Evolutionary conservation across 2,329 filamentous ascomycete genomes (phyloP).

Genomic region (Pseudocercospora musae): DNA sequence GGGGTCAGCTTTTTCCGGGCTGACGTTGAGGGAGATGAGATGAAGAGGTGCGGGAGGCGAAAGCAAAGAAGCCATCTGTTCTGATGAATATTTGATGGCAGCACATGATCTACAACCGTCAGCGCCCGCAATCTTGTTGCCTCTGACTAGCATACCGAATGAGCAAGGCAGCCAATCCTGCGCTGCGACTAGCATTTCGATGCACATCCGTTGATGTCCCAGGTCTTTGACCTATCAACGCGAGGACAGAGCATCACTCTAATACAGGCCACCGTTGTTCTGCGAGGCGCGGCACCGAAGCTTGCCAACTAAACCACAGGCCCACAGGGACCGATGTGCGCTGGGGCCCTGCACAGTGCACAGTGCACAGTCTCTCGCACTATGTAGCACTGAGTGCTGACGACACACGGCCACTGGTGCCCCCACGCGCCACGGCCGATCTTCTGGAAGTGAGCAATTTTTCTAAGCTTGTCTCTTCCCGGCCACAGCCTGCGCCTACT

Average conservation of each 20-base stretch:
- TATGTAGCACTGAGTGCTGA: slow-evolving; percentile 8
- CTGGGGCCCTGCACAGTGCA: background rate
- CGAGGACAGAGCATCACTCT: background rate
- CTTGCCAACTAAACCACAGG: background rate
- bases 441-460: slow-evolving; percentile 8
- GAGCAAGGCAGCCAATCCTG: slow-evolving; percentile 9
- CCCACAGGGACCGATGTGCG: background rate
- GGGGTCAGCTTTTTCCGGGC: background rate
- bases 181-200: slow-evolving; percentile 1
- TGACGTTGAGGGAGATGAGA: slow-evolving; percentile 6
- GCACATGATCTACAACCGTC: slow-evolving; percentile 15
- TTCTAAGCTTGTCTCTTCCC: slow-evolving; percentile 1
- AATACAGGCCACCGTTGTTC: slow-evolving; percentile 13
- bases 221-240: background rate
- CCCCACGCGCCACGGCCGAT: background rate
- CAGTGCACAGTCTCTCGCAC: slow-evolving; percentile 1
- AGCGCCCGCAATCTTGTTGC: background rate
- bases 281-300: slow-evolving; percentile 2
- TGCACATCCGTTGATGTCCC: slow-evolving; percentile 14
- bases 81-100: slow-evolving; percentile 11
- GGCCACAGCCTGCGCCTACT: background rate
- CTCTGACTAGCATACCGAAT: slow-evolving; percentile 2
- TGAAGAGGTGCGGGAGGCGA: slow-evolving; percentile 5
- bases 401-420: background rate
- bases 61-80: slow-evolving; percentile 8